Evolutionary conservation across 1,284 basidiomycete species (phyloP).

Genomic region (Neonothopanus nambi): DNA sequence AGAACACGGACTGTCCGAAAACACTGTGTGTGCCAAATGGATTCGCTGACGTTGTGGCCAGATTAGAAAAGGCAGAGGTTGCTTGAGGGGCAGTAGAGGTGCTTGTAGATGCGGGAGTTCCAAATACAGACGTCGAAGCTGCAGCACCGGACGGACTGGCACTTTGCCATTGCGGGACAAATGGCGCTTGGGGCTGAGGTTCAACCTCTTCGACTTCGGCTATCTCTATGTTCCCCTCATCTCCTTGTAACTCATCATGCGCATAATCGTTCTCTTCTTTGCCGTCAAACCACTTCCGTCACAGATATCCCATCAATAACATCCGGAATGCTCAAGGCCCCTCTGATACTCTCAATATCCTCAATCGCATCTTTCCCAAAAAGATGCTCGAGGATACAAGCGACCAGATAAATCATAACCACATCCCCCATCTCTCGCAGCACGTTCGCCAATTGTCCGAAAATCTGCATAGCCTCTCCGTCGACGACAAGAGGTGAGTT

Average conservation of each 20-base stretch:
- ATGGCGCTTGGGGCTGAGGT: neutral
- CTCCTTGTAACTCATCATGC: slow-evolving; percentile 9
- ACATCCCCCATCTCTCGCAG: slow-evolving; percentile 57
- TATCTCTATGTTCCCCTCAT: slow-evolving; percentile 11
- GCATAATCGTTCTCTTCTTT: slow-evolving; percentile 14
- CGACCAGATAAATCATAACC: slow-evolving; percentile 75
- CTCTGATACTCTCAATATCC: slow-evolving; percentile 74
- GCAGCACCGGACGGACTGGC: neutral
- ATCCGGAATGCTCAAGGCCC: slow-evolving; percentile 59
- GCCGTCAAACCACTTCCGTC: slow-evolving; percentile 20
- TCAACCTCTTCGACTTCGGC: slow-evolving; percentile 11
- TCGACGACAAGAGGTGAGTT: slow-evolving; percentile 59
- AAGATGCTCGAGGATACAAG: slow-evolving; percentile 69
- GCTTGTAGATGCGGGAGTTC: neutral
- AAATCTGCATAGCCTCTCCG: slow-evolving; percentile 65
- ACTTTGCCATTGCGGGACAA: neutral
- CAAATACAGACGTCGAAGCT: slow-evolving; percentile 9
- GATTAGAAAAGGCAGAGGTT: slow-evolving; percentile 14
- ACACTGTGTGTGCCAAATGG: slow-evolving; percentile 15
- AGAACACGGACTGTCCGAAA: neutral
- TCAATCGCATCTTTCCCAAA: slow-evolving; percentile 76
- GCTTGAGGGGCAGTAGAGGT: neutral
- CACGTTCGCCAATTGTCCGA: slow-evolving; percentile 55
- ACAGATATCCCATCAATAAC: slow-evolving; percentile 76
- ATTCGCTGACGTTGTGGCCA: slow-evolving; percentile 15